Evolutionary conservation across 2,329 filamentous ascomycete species (phyloP).

Genomic region (Sarocladium kiliense): DNA sequence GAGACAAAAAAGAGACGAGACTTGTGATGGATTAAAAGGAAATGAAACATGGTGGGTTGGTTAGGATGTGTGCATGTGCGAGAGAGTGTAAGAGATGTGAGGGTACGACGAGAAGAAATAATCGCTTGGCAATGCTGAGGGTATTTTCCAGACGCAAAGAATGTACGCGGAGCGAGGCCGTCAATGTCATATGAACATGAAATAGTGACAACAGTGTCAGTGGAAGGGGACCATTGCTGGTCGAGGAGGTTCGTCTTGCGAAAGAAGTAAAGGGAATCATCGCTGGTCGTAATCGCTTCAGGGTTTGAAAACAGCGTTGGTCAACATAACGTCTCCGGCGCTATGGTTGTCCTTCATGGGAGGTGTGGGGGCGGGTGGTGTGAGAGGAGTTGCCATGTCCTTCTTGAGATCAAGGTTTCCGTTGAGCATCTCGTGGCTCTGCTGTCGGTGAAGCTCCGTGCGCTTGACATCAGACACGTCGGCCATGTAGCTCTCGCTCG

Average conservation of each 20-base stretch:
- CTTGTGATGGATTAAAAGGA: background rate
- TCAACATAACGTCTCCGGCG: constrained; percentile 13
- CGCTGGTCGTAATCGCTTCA: constrained; percentile 1
- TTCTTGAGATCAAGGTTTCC: constrained; percentile 25
- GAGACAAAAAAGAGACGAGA: background rate
- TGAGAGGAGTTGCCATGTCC: constrained; percentile 16
- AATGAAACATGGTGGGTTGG: background rate
- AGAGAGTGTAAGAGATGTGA: too few species aligned
- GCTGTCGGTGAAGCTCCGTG: constrained; percentile 40
- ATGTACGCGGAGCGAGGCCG: constrained; percentile 5
- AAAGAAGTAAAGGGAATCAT: background rate
- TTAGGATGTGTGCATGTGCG: background rate
- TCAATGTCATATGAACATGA: constrained; percentile 7
- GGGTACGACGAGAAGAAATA: background rate
- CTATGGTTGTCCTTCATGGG: constrained; percentile 18
- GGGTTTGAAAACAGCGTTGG: constrained; percentile 16
- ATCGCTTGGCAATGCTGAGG: constrained; percentile 4
- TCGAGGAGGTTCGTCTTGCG: background rate
- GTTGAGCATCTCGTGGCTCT: constrained; percentile 46
- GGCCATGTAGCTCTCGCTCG: constrained; percentile 11
- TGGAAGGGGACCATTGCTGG: background rate
- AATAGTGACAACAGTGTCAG: background rate
- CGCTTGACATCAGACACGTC: constrained; percentile 22
- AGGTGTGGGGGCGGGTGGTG: constrained; percentile 30
- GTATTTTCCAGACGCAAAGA: constrained; percentile 4